These are phyloP conservation scores for Usnea hakonensis DNA, from an alignment of 495 filamentous ascomycete genomes.

Conservation along the genomic window DNA sequence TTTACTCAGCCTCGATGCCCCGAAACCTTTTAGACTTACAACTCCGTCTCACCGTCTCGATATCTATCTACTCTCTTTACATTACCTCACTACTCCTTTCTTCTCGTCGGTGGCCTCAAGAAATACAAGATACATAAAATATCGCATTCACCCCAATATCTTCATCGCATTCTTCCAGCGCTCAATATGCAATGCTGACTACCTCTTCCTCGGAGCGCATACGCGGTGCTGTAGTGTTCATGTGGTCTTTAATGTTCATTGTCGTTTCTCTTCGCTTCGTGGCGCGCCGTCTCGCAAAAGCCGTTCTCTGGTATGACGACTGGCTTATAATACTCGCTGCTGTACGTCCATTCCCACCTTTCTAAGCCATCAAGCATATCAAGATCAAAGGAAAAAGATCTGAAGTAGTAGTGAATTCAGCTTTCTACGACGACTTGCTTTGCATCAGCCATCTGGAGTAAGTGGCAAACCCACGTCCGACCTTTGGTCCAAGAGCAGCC, in stretches of 20 bases:
- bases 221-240: neutral
- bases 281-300: constrained; percentile 24
- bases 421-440: constrained; percentile 7
- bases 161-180: neutral
- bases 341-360: constrained; percentile 11
- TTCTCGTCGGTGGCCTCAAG: too few species aligned
- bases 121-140: neutral
- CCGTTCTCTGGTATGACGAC: constrained; percentile 26
- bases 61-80: too few species aligned
- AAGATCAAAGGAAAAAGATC: neutral
- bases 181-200: neutral
- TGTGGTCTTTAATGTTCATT: neutral
- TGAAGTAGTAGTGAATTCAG: neutral
- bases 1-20: too few species aligned
- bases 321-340: constrained; percentile 31
- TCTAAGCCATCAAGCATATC: neutral
- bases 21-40: too few species aligned
- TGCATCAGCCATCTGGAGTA: neutral
- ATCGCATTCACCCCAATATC: neutral
- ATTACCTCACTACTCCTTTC: too few species aligned
- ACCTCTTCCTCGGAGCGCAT: neutral
- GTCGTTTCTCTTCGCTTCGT: constrained; percentile 22
- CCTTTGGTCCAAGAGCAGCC: neutral
- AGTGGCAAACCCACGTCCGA: neutral
- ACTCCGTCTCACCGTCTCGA: too few species aligned